A percentile compares a stretch with the other conserved stretches of the same genome.
phyloP scores from a whole-genome alignment of 331 rosid species.

The Stylosanthes scabra region DNA sequence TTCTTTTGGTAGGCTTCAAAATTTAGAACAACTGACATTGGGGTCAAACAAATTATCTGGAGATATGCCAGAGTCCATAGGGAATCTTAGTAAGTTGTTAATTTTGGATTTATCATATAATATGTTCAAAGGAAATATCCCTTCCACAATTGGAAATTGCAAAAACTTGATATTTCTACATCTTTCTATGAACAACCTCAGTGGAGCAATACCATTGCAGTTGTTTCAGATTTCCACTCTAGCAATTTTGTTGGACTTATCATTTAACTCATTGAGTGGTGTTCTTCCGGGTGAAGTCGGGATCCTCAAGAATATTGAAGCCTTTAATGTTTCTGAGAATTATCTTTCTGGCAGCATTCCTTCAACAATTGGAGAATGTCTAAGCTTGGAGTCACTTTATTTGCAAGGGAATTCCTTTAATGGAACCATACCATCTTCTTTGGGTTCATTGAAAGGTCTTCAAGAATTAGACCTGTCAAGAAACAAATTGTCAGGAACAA shows the following conservation, averaged over 20 bases:
- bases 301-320: neutral
- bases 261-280: conserved; percentile 36
- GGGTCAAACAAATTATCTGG: conserved; percentile 13
- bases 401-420: conserved; percentile 31
- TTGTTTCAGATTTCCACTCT: neutral
- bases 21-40: neutral
- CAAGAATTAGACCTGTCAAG: conserved; percentile 29
- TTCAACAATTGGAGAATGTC: conserved; percentile 32
- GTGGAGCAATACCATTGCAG: conserved; percentile 28
- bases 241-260: conserved; percentile 19
- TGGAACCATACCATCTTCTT: conserved; percentile 37
- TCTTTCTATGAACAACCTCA: conserved; percentile 30
- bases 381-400: conserved; percentile 26
- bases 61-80: conserved; percentile 14
- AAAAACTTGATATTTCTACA: neutral
- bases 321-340: conserved; percentile 13
- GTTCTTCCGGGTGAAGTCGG: conserved; percentile 25
- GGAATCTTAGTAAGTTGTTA: conserved; percentile 27
- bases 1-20: conserved; percentile 22
- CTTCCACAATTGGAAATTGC: conserved; percentile 35
- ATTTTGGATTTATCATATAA: neutral
- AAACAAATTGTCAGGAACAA: conserved; percentile 39
- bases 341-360: conserved; percentile 22
- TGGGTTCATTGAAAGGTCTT: conserved; percentile 41
- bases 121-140: conserved; percentile 31